These are phyloP conservation scores for Pleurotus djamor DNA, from an alignment of 768 basidiomycete genomes.

Conservation along the genomic window DNA sequence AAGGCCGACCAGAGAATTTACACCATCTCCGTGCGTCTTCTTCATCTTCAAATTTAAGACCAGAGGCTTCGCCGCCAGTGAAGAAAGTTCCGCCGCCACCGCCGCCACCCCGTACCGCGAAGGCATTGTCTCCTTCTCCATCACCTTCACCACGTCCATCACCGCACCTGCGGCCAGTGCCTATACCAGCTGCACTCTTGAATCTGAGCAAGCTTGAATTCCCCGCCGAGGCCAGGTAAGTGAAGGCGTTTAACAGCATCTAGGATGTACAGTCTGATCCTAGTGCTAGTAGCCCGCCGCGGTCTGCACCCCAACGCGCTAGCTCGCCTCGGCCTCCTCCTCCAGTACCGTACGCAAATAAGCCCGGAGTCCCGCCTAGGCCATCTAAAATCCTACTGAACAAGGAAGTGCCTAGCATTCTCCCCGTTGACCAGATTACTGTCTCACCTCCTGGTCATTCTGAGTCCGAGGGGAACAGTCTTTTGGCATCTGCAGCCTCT, in stretches of 20 bases:
- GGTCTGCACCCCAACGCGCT: background rate
- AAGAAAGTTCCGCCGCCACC: constrained; percentile 63
- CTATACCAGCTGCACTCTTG: constrained; percentile 28
- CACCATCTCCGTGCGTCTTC: constrained; percentile 41
- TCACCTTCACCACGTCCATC: constrained; percentile 41
- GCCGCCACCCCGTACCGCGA: constrained; percentile 40
- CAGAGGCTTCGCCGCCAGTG: constrained; percentile 7
- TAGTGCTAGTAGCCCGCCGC: background rate
- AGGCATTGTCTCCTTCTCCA: constrained; percentile 28
- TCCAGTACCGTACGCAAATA: constrained; percentile 12
- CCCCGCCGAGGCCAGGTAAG: constrained; percentile 11
- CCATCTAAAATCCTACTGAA: constrained; percentile 9
- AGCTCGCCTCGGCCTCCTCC: background rate
- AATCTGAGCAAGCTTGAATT: background rate
- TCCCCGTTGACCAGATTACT: too few species aligned
- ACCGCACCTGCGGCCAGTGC: constrained; percentile 52
- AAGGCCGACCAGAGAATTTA: constrained; percentile 18
- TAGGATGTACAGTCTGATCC: constrained; percentile 3
- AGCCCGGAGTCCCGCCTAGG: constrained; percentile 22
- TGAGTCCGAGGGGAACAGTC: too few species aligned
- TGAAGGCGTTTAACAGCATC: constrained; percentile 13
- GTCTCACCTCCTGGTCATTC: too few species aligned
- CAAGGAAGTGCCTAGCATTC: background rate
- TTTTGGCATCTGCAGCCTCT: too few species aligned
- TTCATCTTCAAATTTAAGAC: constrained; percentile 55